Conservation (phyloP, 768 basidiomycete genomes). For the Rhodotorula toruloides region DNA sequence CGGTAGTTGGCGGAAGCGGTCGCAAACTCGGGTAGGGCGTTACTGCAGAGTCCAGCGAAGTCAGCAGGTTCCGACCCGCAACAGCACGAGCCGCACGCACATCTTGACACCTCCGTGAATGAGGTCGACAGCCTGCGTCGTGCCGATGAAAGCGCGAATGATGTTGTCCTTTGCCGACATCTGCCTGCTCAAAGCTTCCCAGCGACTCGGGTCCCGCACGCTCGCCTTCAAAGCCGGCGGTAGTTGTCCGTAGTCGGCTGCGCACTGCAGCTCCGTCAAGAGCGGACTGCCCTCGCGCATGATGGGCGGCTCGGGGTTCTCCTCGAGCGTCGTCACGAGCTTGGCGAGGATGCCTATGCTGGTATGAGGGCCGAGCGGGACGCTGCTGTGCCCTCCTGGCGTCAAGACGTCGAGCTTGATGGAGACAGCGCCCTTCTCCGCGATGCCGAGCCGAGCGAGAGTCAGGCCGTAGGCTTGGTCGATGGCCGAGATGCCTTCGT, state of each 20-base stretch:
- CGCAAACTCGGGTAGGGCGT: slow-evolving; percentile 30
- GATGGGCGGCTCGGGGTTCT: slow-evolving; percentile 53
- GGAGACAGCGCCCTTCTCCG: slow-evolving; percentile 59
- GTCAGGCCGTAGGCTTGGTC: slow-evolving; percentile 43
- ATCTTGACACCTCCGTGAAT: slow-evolving; percentile 43
- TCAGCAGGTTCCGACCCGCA: too few species aligned
- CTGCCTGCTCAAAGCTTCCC: slow-evolving; percentile 52
- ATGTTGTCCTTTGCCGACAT: slow-evolving; percentile 48
- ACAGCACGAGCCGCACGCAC: slow-evolving; percentile 4
- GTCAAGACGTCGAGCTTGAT: slow-evolving; percentile 60
- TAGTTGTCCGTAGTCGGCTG: slow-evolving; percentile 59
- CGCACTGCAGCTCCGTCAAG: slow-evolving; percentile 56
- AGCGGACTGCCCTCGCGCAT: slow-evolving; percentile 44
- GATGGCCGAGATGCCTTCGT: slow-evolving; percentile 69
- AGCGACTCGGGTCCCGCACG: slow-evolving; percentile 42
- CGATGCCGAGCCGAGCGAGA: slow-evolving; percentile 46
- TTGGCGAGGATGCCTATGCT: slow-evolving; percentile 71
- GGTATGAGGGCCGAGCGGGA: slow-evolving; percentile 70
- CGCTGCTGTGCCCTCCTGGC: slow-evolving; percentile 77
- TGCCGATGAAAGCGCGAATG: slow-evolving; percentile 47
- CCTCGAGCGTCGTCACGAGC: slow-evolving; percentile 64
- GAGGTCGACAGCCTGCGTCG: slow-evolving; percentile 73
- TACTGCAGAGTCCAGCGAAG: slow-evolving; percentile 17
- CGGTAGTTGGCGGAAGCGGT: slow-evolving; percentile 28
- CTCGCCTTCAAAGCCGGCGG: slow-evolving; percentile 53